phyloP scores from a whole-genome alignment of 225 moss, liverwort and hornwort genomes.

The Neckera pumila region DNA sequence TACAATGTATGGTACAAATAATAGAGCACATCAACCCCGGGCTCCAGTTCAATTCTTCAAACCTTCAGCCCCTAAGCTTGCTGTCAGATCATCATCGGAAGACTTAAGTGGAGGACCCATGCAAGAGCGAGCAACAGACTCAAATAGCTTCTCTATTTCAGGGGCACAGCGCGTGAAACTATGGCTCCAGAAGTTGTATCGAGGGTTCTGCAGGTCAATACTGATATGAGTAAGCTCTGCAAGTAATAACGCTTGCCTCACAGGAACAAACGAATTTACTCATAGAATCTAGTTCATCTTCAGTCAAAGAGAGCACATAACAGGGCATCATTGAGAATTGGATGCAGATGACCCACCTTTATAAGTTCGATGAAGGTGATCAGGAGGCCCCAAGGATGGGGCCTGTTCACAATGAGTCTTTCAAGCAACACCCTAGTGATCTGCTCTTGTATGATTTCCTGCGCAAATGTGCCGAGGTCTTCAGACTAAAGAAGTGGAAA shows the following conservation, averaged over 20 bases:
- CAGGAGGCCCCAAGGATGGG: constrained; percentile 96
- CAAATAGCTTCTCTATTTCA: constrained; percentile 93
- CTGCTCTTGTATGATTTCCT: constrained; percentile 99
- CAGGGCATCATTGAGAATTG: not conserved
- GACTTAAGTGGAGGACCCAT: constrained; percentile 78
- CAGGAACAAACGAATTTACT: not conserved
- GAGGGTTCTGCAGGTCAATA: constrained; percentile 65
- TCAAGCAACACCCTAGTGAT: constrained; percentile 94
- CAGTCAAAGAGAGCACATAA: not conserved
- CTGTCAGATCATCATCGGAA: constrained; percentile 75
- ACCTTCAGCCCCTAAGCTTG: constrained; percentile 55
- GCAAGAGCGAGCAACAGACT: constrained; percentile 94
- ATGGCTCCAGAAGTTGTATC: constrained; percentile 95
- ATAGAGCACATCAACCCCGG: not conserved
- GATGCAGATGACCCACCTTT: constrained; percentile 33
- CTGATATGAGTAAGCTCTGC: not conserved
- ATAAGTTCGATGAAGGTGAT: constrained; percentile 98
- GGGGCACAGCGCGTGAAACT: constrained; percentile 95
- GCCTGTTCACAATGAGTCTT: constrained; percentile 91
- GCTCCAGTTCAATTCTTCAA: constrained; percentile 56
- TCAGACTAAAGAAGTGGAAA: not conserved
- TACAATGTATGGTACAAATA: constrained; percentile 31
- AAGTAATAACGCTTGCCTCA: not conserved
- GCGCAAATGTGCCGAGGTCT: not conserved
- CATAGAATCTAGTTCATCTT: not conserved